A percentile compares a stretch with the other conserved stretches of the same genome.
These are phyloP conservation scores for Petunia axillaris DNA, from an alignment of 257 asterid species.

Conservation along the genomic window DNA sequence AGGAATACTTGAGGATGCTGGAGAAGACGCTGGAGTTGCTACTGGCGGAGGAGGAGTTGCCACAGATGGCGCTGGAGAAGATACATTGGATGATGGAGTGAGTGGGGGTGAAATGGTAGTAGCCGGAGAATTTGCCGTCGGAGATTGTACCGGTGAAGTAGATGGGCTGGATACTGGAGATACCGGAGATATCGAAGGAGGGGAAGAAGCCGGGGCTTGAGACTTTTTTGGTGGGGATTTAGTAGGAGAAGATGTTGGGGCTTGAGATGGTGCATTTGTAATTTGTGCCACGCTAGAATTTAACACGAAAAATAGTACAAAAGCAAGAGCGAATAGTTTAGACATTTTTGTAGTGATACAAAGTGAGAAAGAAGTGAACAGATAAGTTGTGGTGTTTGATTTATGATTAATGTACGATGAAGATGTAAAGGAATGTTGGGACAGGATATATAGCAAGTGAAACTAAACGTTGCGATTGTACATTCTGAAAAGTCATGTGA, in stretches of 20 bases:
- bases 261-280: constrained; percentile 56
- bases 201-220: constrained; percentile 37
- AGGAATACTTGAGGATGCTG: constrained; percentile 43
- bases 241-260: constrained; percentile 41
- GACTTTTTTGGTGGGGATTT: constrained; percentile 39
- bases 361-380: not conserved
- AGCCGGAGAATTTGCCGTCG: constrained; percentile 38
- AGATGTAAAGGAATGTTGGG: not conserved
- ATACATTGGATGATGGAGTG: constrained; percentile 36
- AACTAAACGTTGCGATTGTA: constrained; percentile 50
- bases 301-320: constrained; percentile 39
- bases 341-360: constrained; percentile 33
- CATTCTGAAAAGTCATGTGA: constrained; percentile 26
- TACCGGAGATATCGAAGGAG: constrained; percentile 60
- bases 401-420: constrained; percentile 32
- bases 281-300: constrained; percentile 52
- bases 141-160: constrained; percentile 52
- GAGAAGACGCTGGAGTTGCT: constrained; percentile 41
- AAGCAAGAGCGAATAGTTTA: constrained; percentile 33
- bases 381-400: not conserved
- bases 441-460: constrained; percentile 30
- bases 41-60: constrained; percentile 35
- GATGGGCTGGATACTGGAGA: constrained; percentile 49
- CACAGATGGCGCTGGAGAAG: constrained; percentile 59
- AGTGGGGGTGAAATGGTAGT: constrained; percentile 40